Percentiles rank a stretch among this genome's conserved stretches.
Conservation (phyloP, 805 yeast species). For the Scheffersomyces spartinae region DNA sequence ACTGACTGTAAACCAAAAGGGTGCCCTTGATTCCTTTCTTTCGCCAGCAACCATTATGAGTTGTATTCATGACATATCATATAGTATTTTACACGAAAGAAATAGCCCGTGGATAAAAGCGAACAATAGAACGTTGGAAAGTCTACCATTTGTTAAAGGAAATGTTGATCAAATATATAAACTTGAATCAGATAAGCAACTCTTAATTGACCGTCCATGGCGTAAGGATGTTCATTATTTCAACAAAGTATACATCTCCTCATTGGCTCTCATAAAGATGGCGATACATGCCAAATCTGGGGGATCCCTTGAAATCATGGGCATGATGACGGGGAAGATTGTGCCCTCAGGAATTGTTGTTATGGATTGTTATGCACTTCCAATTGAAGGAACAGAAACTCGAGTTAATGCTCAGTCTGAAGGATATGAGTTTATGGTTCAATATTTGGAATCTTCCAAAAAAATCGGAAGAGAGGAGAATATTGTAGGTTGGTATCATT, state of each 20-base stretch:
- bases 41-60: too few relatives aligned
- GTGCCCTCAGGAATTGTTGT: slow-evolving; percentile 47
- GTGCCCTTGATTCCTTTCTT: too few relatives aligned
- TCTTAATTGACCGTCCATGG: too few relatives aligned
- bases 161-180: too few relatives aligned
- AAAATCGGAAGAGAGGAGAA: slow-evolving; percentile 39
- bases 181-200: too few relatives aligned
- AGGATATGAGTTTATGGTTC: slow-evolving; percentile 92
- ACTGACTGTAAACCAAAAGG: too few relatives aligned
- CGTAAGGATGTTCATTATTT: slow-evolving; percentile 46
- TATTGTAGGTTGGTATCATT: slow-evolving; percentile 97
- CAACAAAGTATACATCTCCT: slow-evolving; percentile 49
- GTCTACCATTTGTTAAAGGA: too few relatives aligned
- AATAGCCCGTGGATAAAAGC: too few relatives aligned
- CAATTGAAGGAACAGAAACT: slow-evolving; percentile 94
- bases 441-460: slow-evolving; percentile 50
- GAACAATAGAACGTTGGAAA: too few relatives aligned
- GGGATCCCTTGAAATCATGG: slow-evolving; percentile 88
- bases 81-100: too few relatives aligned
- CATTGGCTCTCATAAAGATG: slow-evolving; percentile 67
- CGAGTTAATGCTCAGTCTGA: slow-evolving; percentile 91
- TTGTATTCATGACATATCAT: too few relatives aligned
- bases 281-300: slow-evolving; percentile 72
- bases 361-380: slow-evolving; percentile 74
- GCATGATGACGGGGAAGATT: slow-evolving; percentile 78